phyloP scores from a whole-genome alignment of 306 rosid species.

The Castanea mollissima region DNA sequence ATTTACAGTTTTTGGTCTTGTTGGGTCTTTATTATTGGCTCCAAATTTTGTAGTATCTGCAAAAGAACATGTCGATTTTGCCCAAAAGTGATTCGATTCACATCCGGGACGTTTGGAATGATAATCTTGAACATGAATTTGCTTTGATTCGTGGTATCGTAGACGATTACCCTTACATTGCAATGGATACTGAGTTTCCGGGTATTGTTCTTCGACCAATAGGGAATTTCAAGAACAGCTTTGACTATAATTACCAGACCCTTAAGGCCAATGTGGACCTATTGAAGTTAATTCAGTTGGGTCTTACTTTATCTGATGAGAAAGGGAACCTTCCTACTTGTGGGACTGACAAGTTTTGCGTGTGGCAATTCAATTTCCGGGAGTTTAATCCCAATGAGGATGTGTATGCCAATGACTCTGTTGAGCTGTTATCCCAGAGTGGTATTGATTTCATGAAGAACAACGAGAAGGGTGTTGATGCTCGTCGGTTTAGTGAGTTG shows the following conservation, averaged over 20 bases:
- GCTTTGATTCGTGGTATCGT: slow-evolving; percentile 22
- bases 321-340: slow-evolving; percentile 44
- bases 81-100: slow-evolving; percentile 18
- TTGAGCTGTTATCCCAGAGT: slow-evolving; percentile 24
- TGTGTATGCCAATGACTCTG: slow-evolving; percentile 19
- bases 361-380: slow-evolving; percentile 49
- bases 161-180: slow-evolving; percentile 31
- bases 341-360: slow-evolving; percentile 35
- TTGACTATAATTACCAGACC: slow-evolving; percentile 17
- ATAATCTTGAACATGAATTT: slow-evolving; percentile 38
- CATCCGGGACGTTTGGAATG: slow-evolving; percentile 42
- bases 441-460: slow-evolving; percentile 45
- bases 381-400: slow-evolving; percentile 29
- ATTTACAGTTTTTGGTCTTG: slow-evolving; percentile 18
- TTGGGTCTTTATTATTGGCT: slow-evolving; percentile 14
- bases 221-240: slow-evolving; percentile 22
- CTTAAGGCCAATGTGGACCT: slow-evolving; percentile 37
- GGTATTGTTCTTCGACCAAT: slow-evolving; percentile 20
- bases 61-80: slow-evolving; percentile 23
- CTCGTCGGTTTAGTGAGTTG: slow-evolving; percentile 20
- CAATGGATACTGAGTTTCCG: slow-evolving; percentile 49
- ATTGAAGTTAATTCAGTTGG: slow-evolving; percentile 44
- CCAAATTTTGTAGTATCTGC: neutral
- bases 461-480: slow-evolving; percentile 37
- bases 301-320: slow-evolving; percentile 42